Percentiles rank a stretch among this genome's conserved stretches.
Conservation (phyloP, 768 basidiomycete genomes). For the Lyophyllum decastes region DNA sequence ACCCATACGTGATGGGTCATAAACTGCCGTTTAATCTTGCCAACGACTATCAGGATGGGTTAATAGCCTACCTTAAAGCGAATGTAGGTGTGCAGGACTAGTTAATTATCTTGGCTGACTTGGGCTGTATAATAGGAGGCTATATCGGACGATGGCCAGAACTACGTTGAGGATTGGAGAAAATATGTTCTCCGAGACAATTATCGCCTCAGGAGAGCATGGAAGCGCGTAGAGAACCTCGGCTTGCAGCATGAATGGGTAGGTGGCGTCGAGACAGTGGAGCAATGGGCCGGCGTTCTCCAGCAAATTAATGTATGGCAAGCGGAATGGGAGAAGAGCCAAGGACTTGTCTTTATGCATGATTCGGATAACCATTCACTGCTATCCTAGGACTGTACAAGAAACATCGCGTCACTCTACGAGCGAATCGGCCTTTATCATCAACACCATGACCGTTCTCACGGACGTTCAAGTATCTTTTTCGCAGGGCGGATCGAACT, state of each 20-base stretch:
- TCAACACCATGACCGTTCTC: too few relatives aligned
- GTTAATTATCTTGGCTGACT: background rate
- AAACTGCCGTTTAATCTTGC: conserved; percentile 33
- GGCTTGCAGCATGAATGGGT: conserved; percentile 46
- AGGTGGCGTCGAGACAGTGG: conserved; percentile 48
- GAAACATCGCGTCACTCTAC: too few relatives aligned
- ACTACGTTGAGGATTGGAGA: conserved; percentile 56
- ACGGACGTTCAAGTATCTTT: too few relatives aligned
- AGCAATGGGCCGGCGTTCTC: conserved; percentile 53
- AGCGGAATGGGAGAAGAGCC: conserved; percentile 48
- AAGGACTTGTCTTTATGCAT: too few relatives aligned
- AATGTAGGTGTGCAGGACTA: conserved; percentile 19
- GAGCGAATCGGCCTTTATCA: too few relatives aligned
- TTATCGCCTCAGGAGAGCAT: conserved; percentile 37
- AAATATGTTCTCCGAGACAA: conserved; percentile 31
- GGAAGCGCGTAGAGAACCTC: conserved; percentile 45
- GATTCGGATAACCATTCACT: too few relatives aligned
- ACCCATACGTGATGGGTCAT: conserved; percentile 55
- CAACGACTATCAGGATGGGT: conserved; percentile 42
- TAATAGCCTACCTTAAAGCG: conserved; percentile 33
- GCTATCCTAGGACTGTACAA: too few relatives aligned
- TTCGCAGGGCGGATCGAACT: too few relatives aligned
- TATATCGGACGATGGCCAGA: conserved; percentile 41
- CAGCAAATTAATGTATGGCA: conserved; percentile 48
- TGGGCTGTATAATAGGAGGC: conserved; percentile 25